Evolutionary conservation across 805 yeast species (phyloP), one percentile per base, ranked within the genome.

Genomic region (Ogataea corticis): DNA sequence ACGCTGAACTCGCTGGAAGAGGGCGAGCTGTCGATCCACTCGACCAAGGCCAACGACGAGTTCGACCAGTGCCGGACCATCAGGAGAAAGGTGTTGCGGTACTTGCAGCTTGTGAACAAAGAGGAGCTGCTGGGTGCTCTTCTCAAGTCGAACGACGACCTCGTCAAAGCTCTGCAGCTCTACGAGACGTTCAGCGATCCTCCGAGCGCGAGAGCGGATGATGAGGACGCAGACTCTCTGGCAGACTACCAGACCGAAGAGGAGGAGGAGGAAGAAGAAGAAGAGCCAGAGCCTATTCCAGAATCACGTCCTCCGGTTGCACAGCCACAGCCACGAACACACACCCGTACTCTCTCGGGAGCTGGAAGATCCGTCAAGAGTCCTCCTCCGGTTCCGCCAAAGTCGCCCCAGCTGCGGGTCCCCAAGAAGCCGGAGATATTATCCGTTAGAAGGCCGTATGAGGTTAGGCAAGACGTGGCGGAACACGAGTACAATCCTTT

Each of bases 101-200:
- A 90, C 62, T 73, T 94, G 53, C 98, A 94, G 66, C 73, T 80
- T 41, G 88, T 90, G 33, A 85, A 87, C 34, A 82, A 82, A 47
- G 97, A 91, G 51, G 96, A 88, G 58, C 85, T 82, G 50, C 67
- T 94, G 51, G 98, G 97, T n/a, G 77, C 88, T 35, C 73, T 94
- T 51, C 80, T 94, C 46, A 84, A 80, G 55, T 95, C 97, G 36
- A 94, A 94, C 62, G 99, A 94, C 57, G 91, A 88, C 62, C 75
- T 94, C 49, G 95, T 94, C 6, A 70, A 70, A 3, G 84, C 90
- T 0, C 74, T 94, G 56, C 79, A 81, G 55, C 67, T 71, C 42
- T 91, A 80, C 62, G 96, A 91, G 47, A 74, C 75, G 38, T 64
- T 70, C 69, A 64, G 82, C 54, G 50, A 70, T 48, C 65, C 79